Conservation (phyloP, 768 basidiomycete species). For the Pleurotus salmoneostramineus region DNA sequence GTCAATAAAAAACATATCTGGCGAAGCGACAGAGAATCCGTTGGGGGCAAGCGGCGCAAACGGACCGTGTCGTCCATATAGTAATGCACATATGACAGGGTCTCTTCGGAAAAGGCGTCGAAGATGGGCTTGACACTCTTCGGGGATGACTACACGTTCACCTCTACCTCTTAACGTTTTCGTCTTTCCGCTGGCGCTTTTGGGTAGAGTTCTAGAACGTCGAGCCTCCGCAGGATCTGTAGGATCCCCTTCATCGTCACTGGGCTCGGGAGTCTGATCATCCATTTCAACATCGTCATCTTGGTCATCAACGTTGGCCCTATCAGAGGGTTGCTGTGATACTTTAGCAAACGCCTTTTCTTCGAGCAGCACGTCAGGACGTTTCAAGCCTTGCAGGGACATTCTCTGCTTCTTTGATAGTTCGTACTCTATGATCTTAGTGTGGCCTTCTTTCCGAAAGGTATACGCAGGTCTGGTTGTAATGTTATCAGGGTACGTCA, state of each 20-base stretch:
- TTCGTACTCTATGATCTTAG: constrained; percentile 94
- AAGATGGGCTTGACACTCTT: constrained; percentile 93
- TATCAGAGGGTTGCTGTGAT: background rate
- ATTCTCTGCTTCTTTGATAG: constrained; percentile 76
- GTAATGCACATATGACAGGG: constrained; percentile 71
- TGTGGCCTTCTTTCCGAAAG: constrained; percentile 90
- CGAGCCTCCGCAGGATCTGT: constrained; percentile 44
- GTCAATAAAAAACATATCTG: constrained; percentile 98
- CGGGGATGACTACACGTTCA: constrained; percentile 87
- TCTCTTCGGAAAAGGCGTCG: constrained; percentile 87
- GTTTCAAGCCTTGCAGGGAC: constrained; percentile 38
- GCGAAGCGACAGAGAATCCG: constrained; percentile 65
- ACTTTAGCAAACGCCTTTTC: constrained; percentile 30
- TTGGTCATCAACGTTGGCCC: constrained; percentile 12
- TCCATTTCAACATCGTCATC: constrained; percentile 46
- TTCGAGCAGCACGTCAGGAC: constrained; percentile 73
- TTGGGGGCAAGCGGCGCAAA: constrained; percentile 59
- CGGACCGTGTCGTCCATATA: constrained; percentile 92
- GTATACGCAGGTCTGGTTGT: constrained; percentile 67
- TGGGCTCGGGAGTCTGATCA: constrained; percentile 41
- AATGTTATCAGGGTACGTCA: constrained; percentile 5
- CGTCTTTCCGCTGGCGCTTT: constrained; percentile 71
- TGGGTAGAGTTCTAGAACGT: constrained; percentile 35
- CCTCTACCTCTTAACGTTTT: constrained; percentile 79
- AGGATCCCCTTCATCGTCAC: constrained; percentile 44